Conservation (phyloP, 805 yeast genomes). For the Hanseniaspora taiwanica region DNA sequence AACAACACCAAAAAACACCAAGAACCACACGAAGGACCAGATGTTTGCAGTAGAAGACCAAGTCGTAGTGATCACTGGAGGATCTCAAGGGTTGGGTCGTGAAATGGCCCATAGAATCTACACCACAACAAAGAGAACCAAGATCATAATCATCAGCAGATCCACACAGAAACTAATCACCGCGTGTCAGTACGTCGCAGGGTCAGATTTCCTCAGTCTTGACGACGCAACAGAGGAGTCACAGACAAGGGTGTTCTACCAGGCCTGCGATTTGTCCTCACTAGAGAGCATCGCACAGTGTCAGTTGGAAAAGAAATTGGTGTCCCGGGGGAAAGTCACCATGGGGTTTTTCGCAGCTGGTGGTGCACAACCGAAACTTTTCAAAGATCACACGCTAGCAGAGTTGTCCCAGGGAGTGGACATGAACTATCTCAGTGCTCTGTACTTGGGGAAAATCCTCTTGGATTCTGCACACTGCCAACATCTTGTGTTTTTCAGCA, state of each 20-base stretch:
- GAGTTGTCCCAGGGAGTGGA: slow-evolving; percentile 51
- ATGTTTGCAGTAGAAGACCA: slow-evolving; percentile 29
- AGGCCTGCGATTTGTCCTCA: slow-evolving; percentile 52
- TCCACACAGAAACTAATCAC: slow-evolving; percentile 43
- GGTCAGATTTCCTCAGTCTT: too few relatives aligned
- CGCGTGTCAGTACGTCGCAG: slow-evolving; percentile 37
- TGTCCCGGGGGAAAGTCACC: slow-evolving; percentile 23
- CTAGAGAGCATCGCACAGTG: slow-evolving; percentile 26
- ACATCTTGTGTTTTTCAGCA: slow-evolving; percentile 53
- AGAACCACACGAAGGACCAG: too few relatives aligned
- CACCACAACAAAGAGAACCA: slow-evolving; percentile 33
- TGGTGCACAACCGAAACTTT: slow-evolving; percentile 63
- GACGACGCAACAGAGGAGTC: too few relatives aligned
- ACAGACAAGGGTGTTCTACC: slow-evolving; percentile 27
- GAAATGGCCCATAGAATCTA: slow-evolving; percentile 53
- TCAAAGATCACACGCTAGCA: slow-evolving; percentile 46
- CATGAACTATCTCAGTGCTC: slow-evolving; percentile 61
- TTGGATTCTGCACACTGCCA: slow-evolving; percentile 30
- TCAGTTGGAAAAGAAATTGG: slow-evolving; percentile 4
- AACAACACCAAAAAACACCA: too few relatives aligned
- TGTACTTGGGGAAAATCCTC: slow-evolving; percentile 41
- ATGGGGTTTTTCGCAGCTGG: slow-evolving; percentile 69
- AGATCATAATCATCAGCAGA: slow-evolving; percentile 67
- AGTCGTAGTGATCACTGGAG: slow-evolving; percentile 75
- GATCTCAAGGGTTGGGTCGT: slow-evolving; percentile 86